phyloP scores from a whole-genome alignment of 306 rosid genomes.

The Medicago arabica region DNA sequence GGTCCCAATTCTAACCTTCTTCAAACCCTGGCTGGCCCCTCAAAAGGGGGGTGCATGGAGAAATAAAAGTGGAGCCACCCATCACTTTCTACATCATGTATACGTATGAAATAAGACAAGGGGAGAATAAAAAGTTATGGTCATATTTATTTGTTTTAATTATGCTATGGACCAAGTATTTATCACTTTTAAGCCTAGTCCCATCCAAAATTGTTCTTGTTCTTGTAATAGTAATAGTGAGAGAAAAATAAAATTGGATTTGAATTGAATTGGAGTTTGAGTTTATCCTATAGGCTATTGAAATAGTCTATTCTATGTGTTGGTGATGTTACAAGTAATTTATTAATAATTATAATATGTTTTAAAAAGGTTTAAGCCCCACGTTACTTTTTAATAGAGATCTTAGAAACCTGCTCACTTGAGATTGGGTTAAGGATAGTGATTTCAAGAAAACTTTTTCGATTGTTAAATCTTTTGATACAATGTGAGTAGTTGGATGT shows the following conservation, averaged over 20 bases:
- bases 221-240: too few species aligned
- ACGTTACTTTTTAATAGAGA: too few species aligned
- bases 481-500: too few species aligned
- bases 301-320: not conserved
- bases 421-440: too few species aligned
- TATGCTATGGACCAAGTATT: not conserved
- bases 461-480: too few species aligned
- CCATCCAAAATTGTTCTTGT: not conserved
- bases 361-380: too few species aligned
- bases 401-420: too few species aligned
- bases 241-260: not conserved
- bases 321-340: not conserved
- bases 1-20: conserved; percentile 33
- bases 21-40: conserved; percentile 36
- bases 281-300: not conserved
- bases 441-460: too few species aligned
- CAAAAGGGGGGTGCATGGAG: conserved; percentile 6
- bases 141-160: conserved; percentile 23
- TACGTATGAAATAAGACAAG: conserved; percentile 34
- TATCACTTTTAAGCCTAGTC: conserved; percentile 24
- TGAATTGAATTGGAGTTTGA: not conserved
- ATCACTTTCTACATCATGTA: conserved; percentile 46
- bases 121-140: not conserved
- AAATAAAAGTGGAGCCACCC: conserved; percentile 38
- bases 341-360: too few species aligned